Evolutionary conservation across 495 filamentous ascomycete genomes (phyloP), one percentile per base, ranked within the genome.

Genomic region (Paragyromitra xinjiangensis): DNA sequence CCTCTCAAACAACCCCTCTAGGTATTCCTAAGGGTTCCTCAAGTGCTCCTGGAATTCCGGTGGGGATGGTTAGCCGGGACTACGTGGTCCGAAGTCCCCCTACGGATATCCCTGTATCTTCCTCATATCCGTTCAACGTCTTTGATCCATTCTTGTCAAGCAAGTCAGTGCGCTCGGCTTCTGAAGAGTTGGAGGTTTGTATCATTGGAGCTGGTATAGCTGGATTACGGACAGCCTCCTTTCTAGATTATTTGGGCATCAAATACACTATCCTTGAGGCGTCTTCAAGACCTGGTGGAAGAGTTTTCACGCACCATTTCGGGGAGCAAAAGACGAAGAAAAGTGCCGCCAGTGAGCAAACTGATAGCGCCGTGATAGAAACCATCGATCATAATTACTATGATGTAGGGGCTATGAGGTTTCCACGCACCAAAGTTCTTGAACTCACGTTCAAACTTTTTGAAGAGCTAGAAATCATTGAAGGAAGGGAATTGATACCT

Each of bases 321-420:
- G 1, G 29, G 29, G 29, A 29, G 29, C 29, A 3, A 29, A 29
- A 29, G 29, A 29, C 29, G 1, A 29, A 29, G 29, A 74, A 59
- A 39, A 64, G 71, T 22, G 39, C 55, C 42, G 45, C 66, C 42
- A 12, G 9, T 24, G 64, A 45, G 4, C 11, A 44, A 12, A 53
- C 24, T 22, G 51, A 22, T 8, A 40, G 72, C 40, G 45, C 24
- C 5, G 2, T 29, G 29, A 29, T 29, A 29, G 29, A 29, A 29
- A 29, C 29, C 29, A 29, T 29, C 29, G 29, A 29, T 29, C 84
- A 84, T 63, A 71, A 85, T 65, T 87, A 87, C 73, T 87, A 83
- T 66, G 85, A 87, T 71, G 82, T 85, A 55, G 85, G 85, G 0
- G 84, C 85, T 4, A 86, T 86, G 85, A 73, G 85, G 40, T 85